phyloP scores from a whole-genome alignment of 192 early-diverging fungal species.

The Diversispora epigaea region DNA sequence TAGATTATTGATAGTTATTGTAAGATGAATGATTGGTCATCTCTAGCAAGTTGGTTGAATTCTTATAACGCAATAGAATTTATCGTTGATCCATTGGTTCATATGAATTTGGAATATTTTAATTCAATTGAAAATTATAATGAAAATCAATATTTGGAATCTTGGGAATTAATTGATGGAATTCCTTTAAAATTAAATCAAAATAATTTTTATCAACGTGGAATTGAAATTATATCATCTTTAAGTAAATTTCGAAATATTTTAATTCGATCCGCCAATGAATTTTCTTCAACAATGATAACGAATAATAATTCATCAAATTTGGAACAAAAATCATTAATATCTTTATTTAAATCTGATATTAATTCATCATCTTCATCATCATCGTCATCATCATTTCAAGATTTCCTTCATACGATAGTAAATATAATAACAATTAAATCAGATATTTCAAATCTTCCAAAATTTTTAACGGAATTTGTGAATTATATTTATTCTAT shows the following conservation, averaged over 20 bases:
- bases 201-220: constrained; percentile 3
- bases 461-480: constrained; percentile 8
- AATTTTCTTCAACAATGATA: background rate
- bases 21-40: constrained; percentile 18
- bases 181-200: background rate
- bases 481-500: background rate
- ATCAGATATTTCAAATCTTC: background rate
- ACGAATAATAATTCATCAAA: background rate
- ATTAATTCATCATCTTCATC: too few species aligned
- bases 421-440: background rate
- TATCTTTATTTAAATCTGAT: too few species aligned
- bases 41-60: constrained; percentile 24
- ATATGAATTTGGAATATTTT: constrained; percentile 20
- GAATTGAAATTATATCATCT: background rate
- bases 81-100: background rate
- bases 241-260: background rate
- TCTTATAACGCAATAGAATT: background rate
- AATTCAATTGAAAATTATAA: background rate
- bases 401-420: background rate
- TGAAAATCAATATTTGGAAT: background rate
- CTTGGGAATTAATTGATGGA: constrained; percentile 16
- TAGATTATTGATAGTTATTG: constrained; percentile 29
- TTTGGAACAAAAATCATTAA: background rate
- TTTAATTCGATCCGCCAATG: background rate
- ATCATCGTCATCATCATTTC: too few species aligned